These are phyloP conservation scores for Pythium apleroticum DNA, from an alignment of 352 stramenopile genomes.

Conservation along the genomic window DNA sequence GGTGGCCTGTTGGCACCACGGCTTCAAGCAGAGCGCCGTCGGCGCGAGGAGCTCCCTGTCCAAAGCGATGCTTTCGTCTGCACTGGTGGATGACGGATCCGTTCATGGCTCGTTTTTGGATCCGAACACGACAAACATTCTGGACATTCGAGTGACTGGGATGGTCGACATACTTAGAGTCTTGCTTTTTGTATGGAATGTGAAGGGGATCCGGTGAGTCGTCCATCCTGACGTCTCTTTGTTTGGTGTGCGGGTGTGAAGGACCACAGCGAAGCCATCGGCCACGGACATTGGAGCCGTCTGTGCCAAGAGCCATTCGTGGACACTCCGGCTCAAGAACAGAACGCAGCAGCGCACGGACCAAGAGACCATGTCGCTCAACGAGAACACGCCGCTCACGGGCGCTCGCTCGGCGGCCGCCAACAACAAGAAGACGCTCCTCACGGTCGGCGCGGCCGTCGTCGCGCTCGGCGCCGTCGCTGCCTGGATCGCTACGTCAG, in stretches of 20 bases:
- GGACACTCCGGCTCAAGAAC: conserved; percentile 11
- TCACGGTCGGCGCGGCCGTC: conserved; percentile 2
- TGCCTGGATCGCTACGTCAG: conserved; percentile 19
- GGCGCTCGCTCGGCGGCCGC: conserved; percentile 2
- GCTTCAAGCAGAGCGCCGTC: conserved; percentile 16
- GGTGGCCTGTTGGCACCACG: not conserved
- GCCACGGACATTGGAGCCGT: too few relatives aligned
- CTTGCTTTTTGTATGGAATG: not conserved
- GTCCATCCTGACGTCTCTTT: conserved; percentile 15
- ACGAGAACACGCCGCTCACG: conserved; percentile 16
- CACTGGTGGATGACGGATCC: conserved; percentile 6
- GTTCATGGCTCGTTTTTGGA: conserved; percentile 5
- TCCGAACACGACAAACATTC: conserved; percentile 13
- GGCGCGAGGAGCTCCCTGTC: not conserved
- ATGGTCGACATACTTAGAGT: conserved; percentile 8
- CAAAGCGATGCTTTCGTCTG: conserved; percentile 10
- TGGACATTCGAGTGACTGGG: conserved; percentile 4
- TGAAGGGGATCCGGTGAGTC: not conserved
- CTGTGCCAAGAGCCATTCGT: conserved; percentile 15
- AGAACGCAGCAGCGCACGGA: not conserved
- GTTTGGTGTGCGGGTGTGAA: conserved; percentile 18
- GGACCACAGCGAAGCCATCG: not conserved
- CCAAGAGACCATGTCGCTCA: conserved; percentile 15
- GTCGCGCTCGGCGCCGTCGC: conserved; percentile 11
- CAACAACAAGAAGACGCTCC: conserved; percentile 19